phyloP scores from a whole-genome alignment of 768 basidiomycete species.

The Suillus brevipes region DNA sequence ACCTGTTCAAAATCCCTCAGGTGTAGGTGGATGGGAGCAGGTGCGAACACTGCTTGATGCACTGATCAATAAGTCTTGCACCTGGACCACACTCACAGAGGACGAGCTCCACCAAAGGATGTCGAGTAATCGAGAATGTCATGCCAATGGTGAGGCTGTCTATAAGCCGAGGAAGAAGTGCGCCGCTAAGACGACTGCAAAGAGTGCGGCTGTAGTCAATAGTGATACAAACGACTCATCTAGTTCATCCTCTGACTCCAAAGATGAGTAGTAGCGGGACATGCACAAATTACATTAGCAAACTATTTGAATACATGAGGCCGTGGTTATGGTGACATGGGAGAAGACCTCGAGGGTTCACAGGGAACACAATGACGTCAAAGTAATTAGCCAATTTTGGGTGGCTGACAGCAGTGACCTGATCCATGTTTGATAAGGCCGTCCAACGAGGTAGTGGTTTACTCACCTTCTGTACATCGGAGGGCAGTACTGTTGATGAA shows the following conservation, averaged over 20 bases:
- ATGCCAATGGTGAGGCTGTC: not conserved
- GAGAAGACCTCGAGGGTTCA: slow-evolving; percentile 22
- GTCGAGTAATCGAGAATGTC: not conserved
- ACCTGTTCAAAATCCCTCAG: not conserved
- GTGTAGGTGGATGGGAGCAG: not conserved
- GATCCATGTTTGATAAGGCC: slow-evolving; percentile 1
- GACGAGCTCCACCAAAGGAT: not conserved
- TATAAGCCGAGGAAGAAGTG: not conserved
- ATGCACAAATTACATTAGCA: not conserved
- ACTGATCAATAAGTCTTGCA: not conserved
- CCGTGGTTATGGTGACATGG: no score
- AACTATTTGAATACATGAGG: no score
- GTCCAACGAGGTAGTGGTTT: not conserved
- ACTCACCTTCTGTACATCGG: slow-evolving; percentile 67
- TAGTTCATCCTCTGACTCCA: not conserved
- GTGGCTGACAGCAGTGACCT: slow-evolving; percentile 62
- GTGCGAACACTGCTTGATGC: not conserved
- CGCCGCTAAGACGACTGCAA: not conserved
- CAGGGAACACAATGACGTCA: slow-evolving; percentile 57
- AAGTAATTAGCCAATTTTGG: slow-evolving; percentile 50
- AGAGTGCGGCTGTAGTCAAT: not conserved
- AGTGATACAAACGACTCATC: not conserved
- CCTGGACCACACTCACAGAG: not conserved
- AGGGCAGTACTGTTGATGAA: slow-evolving; percentile 40
- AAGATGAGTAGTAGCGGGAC: not conserved